These are phyloP conservation scores for Panicum miliaceum DNA, from an alignment of 176 grass and related monocot genomes.

Conservation along the genomic window DNA sequence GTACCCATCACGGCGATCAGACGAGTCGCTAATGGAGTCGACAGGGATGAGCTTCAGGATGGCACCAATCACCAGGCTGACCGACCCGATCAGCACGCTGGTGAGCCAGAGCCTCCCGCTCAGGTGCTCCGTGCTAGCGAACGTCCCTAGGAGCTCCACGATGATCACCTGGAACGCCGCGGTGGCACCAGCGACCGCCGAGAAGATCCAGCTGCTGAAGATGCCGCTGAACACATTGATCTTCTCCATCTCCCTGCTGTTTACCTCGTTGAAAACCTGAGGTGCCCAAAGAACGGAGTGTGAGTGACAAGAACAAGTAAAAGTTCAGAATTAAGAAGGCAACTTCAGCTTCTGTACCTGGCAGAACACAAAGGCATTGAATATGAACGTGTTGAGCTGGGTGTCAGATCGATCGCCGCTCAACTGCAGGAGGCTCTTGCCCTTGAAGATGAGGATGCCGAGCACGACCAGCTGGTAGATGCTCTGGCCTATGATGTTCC, in stretches of 20 bases:
- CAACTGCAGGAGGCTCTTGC: constrained; percentile 57
- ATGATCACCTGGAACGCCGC: constrained; percentile 79
- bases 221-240: constrained; percentile 85
- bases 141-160: constrained; percentile 74
- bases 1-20: constrained; percentile 49
- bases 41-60: constrained; percentile 74
- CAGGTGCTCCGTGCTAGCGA: constrained; percentile 76
- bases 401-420: constrained; percentile 25
- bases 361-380: constrained; percentile 93
- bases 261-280: constrained; percentile 97
- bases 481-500: constrained; percentile 89
- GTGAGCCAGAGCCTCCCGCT: constrained; percentile 62
- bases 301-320: not conserved
- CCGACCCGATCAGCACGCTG: constrained; percentile 66
- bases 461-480: constrained; percentile 82
- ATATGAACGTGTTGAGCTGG: constrained; percentile 81
- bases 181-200: constrained; percentile 60
- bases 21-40: constrained; percentile 11
- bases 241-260: constrained; percentile 94
- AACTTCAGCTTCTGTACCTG: constrained; percentile 53
- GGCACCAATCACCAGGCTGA: constrained; percentile 67
- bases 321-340: not conserved
- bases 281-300: no score
- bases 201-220: constrained; percentile 79
- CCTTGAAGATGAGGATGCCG: constrained; percentile 67